Percentiles rank a stretch among this genome's conserved stretches.
Conservation (phyloP, 2,329 filamentous ascomycete genomes). For the Exophiala phaeomuriformis region DNA sequence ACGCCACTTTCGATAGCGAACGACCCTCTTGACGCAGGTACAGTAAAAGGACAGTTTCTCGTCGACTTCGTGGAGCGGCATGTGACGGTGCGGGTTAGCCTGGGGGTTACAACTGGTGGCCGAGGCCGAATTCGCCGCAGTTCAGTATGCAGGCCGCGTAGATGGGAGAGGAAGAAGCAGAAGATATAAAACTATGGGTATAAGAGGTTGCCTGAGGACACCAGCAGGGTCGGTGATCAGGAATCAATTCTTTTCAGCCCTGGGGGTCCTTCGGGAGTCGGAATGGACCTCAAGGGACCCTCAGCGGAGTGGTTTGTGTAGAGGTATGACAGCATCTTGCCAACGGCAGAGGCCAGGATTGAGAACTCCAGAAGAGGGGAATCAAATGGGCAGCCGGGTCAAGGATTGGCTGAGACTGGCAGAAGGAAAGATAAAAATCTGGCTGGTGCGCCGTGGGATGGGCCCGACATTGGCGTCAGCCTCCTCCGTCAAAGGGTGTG, state of each 20-base stretch:
- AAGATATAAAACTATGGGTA: not conserved
- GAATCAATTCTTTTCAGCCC: not conserved
- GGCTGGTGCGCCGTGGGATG: not conserved
- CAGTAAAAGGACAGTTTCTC: slow-evolving; percentile 16
- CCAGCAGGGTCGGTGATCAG: not conserved
- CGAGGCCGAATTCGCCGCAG: not conserved
- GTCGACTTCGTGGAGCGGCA: slow-evolving; percentile 12
- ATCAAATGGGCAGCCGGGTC: not conserved
- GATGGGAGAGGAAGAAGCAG: not conserved
- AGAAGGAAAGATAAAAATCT: not conserved
- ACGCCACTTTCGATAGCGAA: slow-evolving; percentile 24
- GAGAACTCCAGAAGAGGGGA: not conserved
- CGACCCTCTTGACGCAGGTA: slow-evolving; percentile 17
- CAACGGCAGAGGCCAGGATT: slow-evolving; percentile 1
- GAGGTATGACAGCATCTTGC: not conserved
- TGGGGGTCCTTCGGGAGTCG: not conserved
- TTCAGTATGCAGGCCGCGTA: not conserved
- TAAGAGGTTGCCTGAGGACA: not conserved
- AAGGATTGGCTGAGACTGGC: slow-evolving; percentile 2
- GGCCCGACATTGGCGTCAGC: not conserved
- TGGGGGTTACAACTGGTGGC: slow-evolving; percentile 1
- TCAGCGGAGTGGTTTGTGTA: not conserved
- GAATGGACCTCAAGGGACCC: not conserved
- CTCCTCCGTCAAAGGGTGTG: not conserved
- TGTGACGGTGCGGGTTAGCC: slow-evolving; percentile 12